Evolutionary conservation across 1,284 basidiomycete species (phyloP).

Genomic region (Cutaneotrichosporon dermatis): DNA sequence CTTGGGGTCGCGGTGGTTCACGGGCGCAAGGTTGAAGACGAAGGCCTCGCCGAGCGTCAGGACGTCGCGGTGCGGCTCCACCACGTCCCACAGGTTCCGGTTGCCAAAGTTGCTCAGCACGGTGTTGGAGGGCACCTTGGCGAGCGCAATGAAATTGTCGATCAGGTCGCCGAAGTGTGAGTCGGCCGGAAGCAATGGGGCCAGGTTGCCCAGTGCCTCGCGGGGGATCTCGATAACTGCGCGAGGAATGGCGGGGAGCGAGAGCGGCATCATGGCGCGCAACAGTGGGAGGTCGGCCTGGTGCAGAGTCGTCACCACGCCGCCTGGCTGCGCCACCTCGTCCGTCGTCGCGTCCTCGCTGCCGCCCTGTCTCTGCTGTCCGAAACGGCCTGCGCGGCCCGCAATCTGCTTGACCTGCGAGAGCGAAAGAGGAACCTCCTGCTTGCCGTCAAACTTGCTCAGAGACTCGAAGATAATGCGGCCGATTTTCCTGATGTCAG

Average conservation of each 20-base stretch:
- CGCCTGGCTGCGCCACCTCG: constrained; percentile 52
- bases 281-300: constrained; percentile 65
- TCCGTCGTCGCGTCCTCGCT: constrained; percentile 14
- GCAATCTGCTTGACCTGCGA: constrained; percentile 95
- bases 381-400: constrained; percentile 89
- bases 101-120: constrained; percentile 50
- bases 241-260: constrained; percentile 51
- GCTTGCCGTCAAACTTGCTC: constrained; percentile 66
- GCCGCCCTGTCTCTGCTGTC: constrained; percentile 53
- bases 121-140: constrained; percentile 53
- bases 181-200: constrained; percentile 47
- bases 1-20: constrained; percentile 51
- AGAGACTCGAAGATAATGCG: constrained; percentile 78
- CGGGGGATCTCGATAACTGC: constrained; percentile 50
- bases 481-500: constrained; percentile 70
- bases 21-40: constrained; percentile 51
- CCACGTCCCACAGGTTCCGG: constrained; percentile 47
- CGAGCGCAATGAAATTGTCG: constrained; percentile 44
- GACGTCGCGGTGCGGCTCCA: constrained; percentile 50
- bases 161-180: constrained; percentile 40
- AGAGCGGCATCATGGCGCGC: constrained; percentile 49
- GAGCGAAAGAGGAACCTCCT: constrained; percentile 58
- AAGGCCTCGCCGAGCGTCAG: constrained; percentile 57
- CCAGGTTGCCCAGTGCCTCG: constrained; percentile 40
- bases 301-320: constrained; percentile 69